Conservation (phyloP, 2,329 filamentous ascomycete species). For the Cytospora chrysosperma region DNA sequence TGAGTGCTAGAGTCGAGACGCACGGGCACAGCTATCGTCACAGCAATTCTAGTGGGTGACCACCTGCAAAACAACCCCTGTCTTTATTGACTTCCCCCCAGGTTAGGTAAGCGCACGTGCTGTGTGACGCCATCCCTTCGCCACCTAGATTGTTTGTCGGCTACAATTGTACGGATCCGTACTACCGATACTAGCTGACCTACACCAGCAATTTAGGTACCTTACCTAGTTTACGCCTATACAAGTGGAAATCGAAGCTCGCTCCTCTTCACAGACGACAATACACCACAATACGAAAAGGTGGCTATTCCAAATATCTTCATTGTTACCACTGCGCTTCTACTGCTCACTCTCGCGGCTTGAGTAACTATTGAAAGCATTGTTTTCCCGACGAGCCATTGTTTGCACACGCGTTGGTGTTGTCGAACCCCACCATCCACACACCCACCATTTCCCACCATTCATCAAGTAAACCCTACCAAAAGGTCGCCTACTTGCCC, state of each 20-base stretch:
- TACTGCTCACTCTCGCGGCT: not conserved
- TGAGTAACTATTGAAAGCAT: not conserved
- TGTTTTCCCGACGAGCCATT: not conserved
- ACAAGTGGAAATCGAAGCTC: not conserved
- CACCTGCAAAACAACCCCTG: not conserved
- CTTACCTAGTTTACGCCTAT: not conserved
- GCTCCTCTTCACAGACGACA: not conserved
- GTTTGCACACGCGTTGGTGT: not conserved
- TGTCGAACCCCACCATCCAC: not conserved
- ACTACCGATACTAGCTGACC: not conserved
- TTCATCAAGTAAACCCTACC: not conserved
- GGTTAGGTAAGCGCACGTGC: not conserved
- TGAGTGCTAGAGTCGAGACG: too few relatives aligned
- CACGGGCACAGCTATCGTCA: not conserved
- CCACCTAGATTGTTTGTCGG: not conserved
- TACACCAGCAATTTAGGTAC: too few relatives aligned
- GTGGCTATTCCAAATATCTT: not conserved
- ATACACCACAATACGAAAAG: not conserved
- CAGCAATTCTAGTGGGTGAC: not conserved
- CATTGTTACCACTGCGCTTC: not conserved
- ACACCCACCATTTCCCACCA: not conserved
- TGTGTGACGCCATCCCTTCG: not conserved
- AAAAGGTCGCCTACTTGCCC: not conserved
- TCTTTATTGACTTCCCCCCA: too few relatives aligned
- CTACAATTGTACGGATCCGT: not conserved